Evolutionary conservation across 441 rosid genomes (phyloP), one percentile per base, ranked within the genome.

Genomic region (Raphanus hybrid): DNA sequence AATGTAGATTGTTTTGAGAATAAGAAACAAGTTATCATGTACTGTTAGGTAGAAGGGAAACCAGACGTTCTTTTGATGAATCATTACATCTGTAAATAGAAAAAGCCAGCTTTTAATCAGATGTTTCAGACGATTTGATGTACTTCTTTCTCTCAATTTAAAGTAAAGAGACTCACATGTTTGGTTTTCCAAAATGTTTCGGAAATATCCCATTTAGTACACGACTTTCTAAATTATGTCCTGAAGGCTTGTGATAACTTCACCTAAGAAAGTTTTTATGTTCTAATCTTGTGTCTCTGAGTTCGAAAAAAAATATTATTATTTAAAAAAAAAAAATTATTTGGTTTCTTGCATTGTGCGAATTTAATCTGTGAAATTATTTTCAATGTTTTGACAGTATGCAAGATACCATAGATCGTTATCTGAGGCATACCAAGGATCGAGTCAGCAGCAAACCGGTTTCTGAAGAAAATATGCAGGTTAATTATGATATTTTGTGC

Each of bases 351-450:
- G 15, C n/a, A 54, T 29, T 62, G 10, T 50, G 41, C 52, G 10
- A 15, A 52, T 14, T 52, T 8, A 15, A 29, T 73, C 39, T 61
- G 29, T 60, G 60, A 45, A 23, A 7, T 20, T 68, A 8, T 14
- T 39, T 12, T 39, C 45, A 74, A 75, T 76, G 20, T 52, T 69
- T 64, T 59, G 65, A 70, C 84, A 94, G 99, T 89, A 85, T 92
- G 97, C 92, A 86, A 86, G 88, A 81, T 34, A 91, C 92, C 37
- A 85, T 94, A 73, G 91, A 85, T 77, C 92, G 96, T 69, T 92
- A 88, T 67, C 73, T 70, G 75, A 88, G 74, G 87, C 90, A 92
- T 69, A 76, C 90, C n/a, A 88, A 91, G 79, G 97, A 91, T 73
- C 85, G 78, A 81, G 57, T 71, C 76, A 84, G 45, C 77, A 84